These are phyloP conservation scores for Phoma sp. DNA, from an alignment of 2,329 filamentous ascomycete species.

Conservation along the genomic window DNA sequence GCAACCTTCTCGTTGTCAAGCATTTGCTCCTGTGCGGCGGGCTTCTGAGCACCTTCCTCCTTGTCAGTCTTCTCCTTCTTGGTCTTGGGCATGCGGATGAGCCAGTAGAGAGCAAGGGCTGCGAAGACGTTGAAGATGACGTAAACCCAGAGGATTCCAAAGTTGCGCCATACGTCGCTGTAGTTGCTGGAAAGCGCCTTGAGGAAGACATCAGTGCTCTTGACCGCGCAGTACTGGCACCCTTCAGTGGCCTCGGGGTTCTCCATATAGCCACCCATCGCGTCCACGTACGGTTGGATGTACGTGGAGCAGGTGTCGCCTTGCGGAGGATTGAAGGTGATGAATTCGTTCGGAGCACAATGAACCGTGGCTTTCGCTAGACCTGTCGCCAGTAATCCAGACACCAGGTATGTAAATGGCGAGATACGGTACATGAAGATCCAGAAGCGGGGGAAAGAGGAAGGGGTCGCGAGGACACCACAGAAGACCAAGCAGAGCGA, in stretches of 20 bases:
- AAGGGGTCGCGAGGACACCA: slow-evolving; percentile 66
- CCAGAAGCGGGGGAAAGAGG: slow-evolving; percentile 72
- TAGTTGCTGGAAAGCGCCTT: slow-evolving; percentile 52
- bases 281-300: slow-evolving; percentile 49
- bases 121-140: slow-evolving; percentile 60
- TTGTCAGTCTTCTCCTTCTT: slow-evolving; percentile 50
- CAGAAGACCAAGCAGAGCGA: slow-evolving; percentile 77
- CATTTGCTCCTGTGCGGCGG: slow-evolving; percentile 10
- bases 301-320: slow-evolving; percentile 52
- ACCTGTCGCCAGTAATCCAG: slow-evolving; percentile 57
- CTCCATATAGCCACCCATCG: slow-evolving; percentile 49
- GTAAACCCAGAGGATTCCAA: slow-evolving; percentile 62
- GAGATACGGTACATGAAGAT: slow-evolving; percentile 77
- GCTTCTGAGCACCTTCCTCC: slow-evolving; percentile 6
- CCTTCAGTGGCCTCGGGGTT: slow-evolving; percentile 51
- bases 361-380: slow-evolving; percentile 57
- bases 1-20: slow-evolving; percentile 19
- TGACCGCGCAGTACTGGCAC: slow-evolving; percentile 55
- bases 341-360: slow-evolving; percentile 54
- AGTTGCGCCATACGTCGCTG: slow-evolving; percentile 60
- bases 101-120: slow-evolving; percentile 62
- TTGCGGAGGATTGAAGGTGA: slow-evolving; percentile 46
- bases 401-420: slow-evolving; percentile 69
- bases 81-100: slow-evolving; percentile 60
- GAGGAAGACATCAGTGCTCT: slow-evolving; percentile 55